Base-by-base conservation (phyloP, 768 basidiomycete species). In the Auricularia sp. region DNA sequence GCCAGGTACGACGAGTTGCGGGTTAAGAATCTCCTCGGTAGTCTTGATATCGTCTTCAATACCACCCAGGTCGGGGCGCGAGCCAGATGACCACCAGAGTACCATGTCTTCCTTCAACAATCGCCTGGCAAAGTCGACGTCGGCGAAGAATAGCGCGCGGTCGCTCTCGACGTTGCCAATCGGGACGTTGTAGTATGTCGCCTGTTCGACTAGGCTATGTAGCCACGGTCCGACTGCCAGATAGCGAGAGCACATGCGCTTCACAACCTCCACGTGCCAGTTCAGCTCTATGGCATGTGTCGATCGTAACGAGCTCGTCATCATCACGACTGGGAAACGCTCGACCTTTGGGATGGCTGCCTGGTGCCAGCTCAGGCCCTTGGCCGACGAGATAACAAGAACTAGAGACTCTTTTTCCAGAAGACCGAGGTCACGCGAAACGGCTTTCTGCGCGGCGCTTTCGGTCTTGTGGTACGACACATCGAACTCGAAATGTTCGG, bases 31-130 rank as follows among this genome's bases (percentile, higher is more conserved):
- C 54, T 95, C 94, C 65, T 92, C 90, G 1, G 81, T 77, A 0
- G 86, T 83, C 58, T 88, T 81, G 63, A 82, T 83, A 74, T 98
- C 96, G 59, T 92, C 86, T 73, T 99, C 94, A 62, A 88, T 83
- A 3, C 97, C 97, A 39, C 97, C 97, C 0, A 98, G 81, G 76
- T 99, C 97, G 3, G 97, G 95, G 21, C 83, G 83, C 36, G 92
- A 86, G 3, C 88, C 85, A 2, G 89, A 82, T 8, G 97, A 96
- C 97, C 97, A 99, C 97, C 97, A 99, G 3, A 99, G 79, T 3
- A 98, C 80, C 71, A 92, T 86, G 70, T 98, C 97, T 67, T 98
- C 92, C 59, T 88, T 86, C 36, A 88, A 78, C 63, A 98, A 76
- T 51, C 91, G 85, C 5, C 96, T 86, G 1, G 97, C 92, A 70